Percentiles rank a stretch among this genome's conserved stretches.
These are phyloP conservation scores for Globisporangium takayamanum DNA, from an alignment of 352 stramenopile species.

Conservation along the genomic window DNA sequence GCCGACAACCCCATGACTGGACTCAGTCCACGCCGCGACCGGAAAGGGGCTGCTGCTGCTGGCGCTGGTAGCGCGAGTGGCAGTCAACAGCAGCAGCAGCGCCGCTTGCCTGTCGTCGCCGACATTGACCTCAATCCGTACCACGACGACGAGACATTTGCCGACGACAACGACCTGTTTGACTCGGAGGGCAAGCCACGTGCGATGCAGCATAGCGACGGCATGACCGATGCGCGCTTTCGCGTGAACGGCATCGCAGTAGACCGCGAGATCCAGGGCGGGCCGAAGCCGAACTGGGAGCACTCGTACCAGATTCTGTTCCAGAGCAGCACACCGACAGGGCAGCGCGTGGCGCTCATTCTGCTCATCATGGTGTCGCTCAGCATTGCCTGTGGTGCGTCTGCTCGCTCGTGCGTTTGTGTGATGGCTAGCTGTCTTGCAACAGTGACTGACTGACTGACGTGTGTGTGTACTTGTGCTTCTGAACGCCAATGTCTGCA, in stretches of 20 bases:
- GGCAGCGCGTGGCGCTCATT: constrained; percentile 56
- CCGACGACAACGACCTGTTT: constrained; percentile 21
- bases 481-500: constrained; percentile 10
- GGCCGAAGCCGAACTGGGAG: constrained; percentile 56
- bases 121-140: constrained; percentile 20
- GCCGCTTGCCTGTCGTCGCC: constrained; percentile 6
- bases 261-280: constrained; percentile 63
- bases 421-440: too few species aligned
- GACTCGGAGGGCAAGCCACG: constrained; percentile 31
- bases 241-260: constrained; percentile 75
- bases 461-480: neutral
- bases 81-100: constrained; percentile 8
- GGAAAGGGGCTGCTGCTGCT: constrained; percentile 13
- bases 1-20: constrained; percentile 20
- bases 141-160: constrained; percentile 14
- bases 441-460: neutral
- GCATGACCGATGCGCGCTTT: constrained; percentile 38
- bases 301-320: constrained; percentile 70
- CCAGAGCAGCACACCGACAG: constrained; percentile 59
- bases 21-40: constrained; percentile 27
- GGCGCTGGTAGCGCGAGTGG: neutral
- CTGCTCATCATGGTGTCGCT: constrained; percentile 65
- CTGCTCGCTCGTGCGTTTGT: neutral
- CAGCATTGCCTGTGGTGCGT: constrained; percentile 54
- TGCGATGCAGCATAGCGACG: constrained; percentile 19